A percentile compares a stretch with the other conserved stretches of the same genome.
These are phyloP conservation scores for Diddensiella santjacobensis DNA, from an alignment of 805 yeast species.

Conservation along the genomic window DNA sequence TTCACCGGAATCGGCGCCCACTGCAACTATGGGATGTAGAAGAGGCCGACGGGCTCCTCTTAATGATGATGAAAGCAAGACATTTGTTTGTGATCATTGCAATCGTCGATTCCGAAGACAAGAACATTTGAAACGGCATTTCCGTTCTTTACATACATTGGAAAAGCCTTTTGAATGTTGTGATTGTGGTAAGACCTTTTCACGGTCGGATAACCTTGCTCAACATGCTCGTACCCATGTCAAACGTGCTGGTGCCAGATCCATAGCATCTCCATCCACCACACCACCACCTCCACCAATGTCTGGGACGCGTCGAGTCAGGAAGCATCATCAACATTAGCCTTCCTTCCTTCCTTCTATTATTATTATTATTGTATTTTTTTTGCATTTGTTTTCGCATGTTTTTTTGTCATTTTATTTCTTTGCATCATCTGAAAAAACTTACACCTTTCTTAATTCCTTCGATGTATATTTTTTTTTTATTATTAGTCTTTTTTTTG, in stretches of 20 bases:
- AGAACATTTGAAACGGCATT: slow-evolving; percentile 73
- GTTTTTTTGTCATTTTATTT: not conserved
- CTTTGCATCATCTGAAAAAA: not conserved
- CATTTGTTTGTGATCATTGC: slow-evolving; percentile 62
- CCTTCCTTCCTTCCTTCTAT: too few species aligned
- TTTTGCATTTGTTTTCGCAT: not conserved
- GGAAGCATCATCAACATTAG: not conserved
- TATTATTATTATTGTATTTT: too few species aligned
- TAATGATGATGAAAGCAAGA: slow-evolving; percentile 48
- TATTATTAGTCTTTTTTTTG: not conserved
- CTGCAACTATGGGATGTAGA: slow-evolving; percentile 7
- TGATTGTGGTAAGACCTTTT: slow-evolving; percentile 32
- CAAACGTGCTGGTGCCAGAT: not conserved
- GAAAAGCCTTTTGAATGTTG: slow-evolving; percentile 49
- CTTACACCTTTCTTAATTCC: not conserved
- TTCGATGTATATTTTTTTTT: not conserved
- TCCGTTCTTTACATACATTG: slow-evolving; percentile 63
- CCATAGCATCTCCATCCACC: not conserved
- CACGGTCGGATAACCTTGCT: slow-evolving; percentile 34
- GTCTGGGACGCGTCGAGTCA: slow-evolving; percentile 17
- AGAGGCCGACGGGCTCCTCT: slow-evolving; percentile 64
- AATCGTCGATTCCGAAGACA: slow-evolving; percentile 66
- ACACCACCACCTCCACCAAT: slow-evolving; percentile 10
- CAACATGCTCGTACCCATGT: slow-evolving; percentile 33
- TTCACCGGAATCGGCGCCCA: slow-evolving; percentile 3